Percentiles rank a stretch among this genome's conserved stretches.
Evolutionary conservation across 2,329 filamentous ascomycete genomes (phyloP).

Genomic region (Allantophomopsis lycopodina): DNA sequence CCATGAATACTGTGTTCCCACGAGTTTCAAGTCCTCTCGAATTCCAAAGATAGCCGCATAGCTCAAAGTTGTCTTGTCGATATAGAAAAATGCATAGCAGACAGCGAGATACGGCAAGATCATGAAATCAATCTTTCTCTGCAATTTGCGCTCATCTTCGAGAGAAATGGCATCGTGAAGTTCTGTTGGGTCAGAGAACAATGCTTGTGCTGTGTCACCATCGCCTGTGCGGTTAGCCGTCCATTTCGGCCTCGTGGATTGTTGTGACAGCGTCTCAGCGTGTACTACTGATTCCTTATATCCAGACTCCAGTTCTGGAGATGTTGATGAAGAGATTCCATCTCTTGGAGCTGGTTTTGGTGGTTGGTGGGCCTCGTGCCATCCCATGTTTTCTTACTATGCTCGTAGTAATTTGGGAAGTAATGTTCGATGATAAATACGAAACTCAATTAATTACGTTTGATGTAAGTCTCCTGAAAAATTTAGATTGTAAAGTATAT

Average conservation of each 20-base stretch:
- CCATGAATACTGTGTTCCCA: slow-evolving; percentile 39
- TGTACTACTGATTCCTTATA: slow-evolving; percentile 15
- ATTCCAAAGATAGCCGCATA: slow-evolving; percentile 49
- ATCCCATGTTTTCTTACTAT: too few relatives aligned
- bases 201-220: slow-evolving; percentile 33
- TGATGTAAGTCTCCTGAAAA: too few relatives aligned
- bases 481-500: too few relatives aligned
- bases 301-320: slow-evolving; percentile 9
- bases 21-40: slow-evolving; percentile 35
- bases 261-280: slow-evolving; percentile 12
- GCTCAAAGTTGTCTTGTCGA: slow-evolving; percentile 33
- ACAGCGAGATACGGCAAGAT: slow-evolving; percentile 41
- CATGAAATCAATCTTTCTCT: slow-evolving; percentile 43
- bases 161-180: slow-evolving; percentile 29
- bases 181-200: slow-evolving; percentile 33
- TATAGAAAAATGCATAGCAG: slow-evolving; percentile 37
- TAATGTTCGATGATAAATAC: too few relatives aligned
- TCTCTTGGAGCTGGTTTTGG: too few relatives aligned
- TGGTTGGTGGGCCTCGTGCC: too few relatives aligned
- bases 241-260: slow-evolving; percentile 5
- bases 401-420: too few relatives aligned
- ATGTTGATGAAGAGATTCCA: background rate
- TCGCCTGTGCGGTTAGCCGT: slow-evolving; percentile 17
- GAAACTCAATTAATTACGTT: too few relatives aligned
- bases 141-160: slow-evolving; percentile 28